Percentiles rank a stretch among this genome's conserved stretches.
These are phyloP conservation scores for Lachancea dasiensis DNA, from an alignment of 805 yeast genomes.

Conservation along the genomic window DNA sequence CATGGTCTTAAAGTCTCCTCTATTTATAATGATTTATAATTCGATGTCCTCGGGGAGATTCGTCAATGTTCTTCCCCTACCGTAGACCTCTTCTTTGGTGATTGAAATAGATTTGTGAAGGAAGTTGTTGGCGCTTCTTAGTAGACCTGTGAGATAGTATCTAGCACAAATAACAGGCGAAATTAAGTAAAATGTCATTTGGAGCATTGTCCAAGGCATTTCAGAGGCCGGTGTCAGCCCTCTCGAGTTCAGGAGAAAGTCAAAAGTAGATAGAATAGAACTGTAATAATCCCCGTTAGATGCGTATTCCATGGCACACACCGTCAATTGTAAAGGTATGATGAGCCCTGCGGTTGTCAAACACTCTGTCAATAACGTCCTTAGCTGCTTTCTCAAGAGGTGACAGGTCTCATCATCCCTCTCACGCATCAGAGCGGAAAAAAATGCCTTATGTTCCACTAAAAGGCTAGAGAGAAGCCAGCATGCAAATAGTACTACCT, in stretches of 20 bases:
- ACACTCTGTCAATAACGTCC: constrained; percentile 2
- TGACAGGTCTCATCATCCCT: constrained; percentile 1
- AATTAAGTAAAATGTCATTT: constrained; percentile 6
- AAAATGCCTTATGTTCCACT: not conserved
- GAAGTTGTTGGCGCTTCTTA: not conserved
- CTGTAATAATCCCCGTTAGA: not conserved
- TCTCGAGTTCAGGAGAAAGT: constrained; percentile 4
- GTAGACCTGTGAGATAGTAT: not conserved
- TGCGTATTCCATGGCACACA: constrained; percentile 6
- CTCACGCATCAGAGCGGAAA: not conserved
- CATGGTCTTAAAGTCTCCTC: too few relatives aligned
- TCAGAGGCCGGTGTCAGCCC: not conserved
- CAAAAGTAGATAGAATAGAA: constrained; percentile 4
- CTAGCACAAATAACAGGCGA: constrained; percentile 6
- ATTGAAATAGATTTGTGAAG: constrained; percentile 24
- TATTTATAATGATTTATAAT: not conserved
- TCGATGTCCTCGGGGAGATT: constrained; percentile 24
- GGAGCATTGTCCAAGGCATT: constrained; percentile 3
- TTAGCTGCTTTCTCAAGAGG: not conserved
- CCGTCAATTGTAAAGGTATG: constrained; percentile 2
- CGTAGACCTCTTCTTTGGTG: constrained; percentile 54
- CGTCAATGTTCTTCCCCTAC: constrained; percentile 50
- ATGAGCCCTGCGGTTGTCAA: constrained; percentile 5
- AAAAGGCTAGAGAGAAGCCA: not conserved
- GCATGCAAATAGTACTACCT: not conserved